Evolutionary conservation across 495 filamentous ascomycete genomes (phyloP), one percentile per base, ranked within the genome.

Genomic region (Cercophora samala): DNA sequence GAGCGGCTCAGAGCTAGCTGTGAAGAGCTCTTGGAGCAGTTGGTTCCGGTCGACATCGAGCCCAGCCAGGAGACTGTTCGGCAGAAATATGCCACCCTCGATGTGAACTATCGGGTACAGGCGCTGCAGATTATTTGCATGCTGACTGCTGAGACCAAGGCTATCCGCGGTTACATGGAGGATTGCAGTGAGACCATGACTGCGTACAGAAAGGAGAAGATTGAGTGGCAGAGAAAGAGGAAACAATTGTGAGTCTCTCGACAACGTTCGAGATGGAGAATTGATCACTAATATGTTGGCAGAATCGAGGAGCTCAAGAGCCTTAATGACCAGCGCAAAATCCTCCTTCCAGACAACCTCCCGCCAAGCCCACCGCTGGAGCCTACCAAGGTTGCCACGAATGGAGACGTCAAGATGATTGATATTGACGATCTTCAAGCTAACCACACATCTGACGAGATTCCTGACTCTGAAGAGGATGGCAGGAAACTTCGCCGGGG

Each of bases 141-240:
- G 81, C 84, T 98, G 59, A 91, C 89, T n/a, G 79, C 93, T 58
- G 89, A 92, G 70, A 97, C 94, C 3, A 91, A 90, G 73, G 88
- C 89, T 2, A 86, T 98, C 65, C 87, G 92, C 51, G 88, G 87
- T 18, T 96, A 95, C 72, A 90, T 99, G 80, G 93, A 97, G 66
- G 88, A 93, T 68, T 96, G 93, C 77, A 90, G 88, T 58, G 90
- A 93, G 68, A 88, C 91, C 65, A 97, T 97, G 96, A 99, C 95
- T 3, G 87, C 86, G 54, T 90, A 93, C 72, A 85, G 95, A 21
- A 99, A 98, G 77, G 90, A 96, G 76, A 98, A 97, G 79, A 97
- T 97, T 64, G 91, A 96, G 69, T 89, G 87, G 74, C 95, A 98
- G 76, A 86, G 92, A 65, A 84, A 89, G 63, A 87, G 90, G 71